Evolutionary conservation across 345 rosid species (phyloP).

Genomic region (Geranium brycei): DNA sequence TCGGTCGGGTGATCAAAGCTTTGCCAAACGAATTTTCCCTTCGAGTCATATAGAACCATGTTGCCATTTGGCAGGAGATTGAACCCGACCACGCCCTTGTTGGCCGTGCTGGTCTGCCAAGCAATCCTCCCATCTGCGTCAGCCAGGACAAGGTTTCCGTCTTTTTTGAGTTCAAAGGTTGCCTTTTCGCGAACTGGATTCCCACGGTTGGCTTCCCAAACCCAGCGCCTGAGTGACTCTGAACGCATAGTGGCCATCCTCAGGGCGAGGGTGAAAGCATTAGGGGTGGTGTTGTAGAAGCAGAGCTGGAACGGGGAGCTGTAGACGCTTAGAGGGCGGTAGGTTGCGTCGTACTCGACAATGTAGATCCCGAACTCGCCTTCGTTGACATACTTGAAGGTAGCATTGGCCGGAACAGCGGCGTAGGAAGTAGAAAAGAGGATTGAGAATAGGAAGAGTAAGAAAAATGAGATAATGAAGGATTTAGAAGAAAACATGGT

Average conservation of each 20-base stretch:
- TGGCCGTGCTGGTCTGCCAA: conserved; percentile 11
- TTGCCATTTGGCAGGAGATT: conserved; percentile 10
- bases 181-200: conserved; percentile 7
- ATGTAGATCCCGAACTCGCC: conserved; percentile 17
- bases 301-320: conserved; percentile 31
- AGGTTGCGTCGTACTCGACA: conserved; percentile 16
- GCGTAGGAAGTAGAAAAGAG: background rate
- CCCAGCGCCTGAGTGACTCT: conserved; percentile 31
- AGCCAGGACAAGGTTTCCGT: conserved; percentile 10
- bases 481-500: too few relatives aligned
- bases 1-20: conserved; percentile 16
- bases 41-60: conserved; percentile 11
- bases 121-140: conserved; percentile 9
- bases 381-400: conserved; percentile 13
- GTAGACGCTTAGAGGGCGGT: conserved; percentile 9
- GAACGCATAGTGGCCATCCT: conserved; percentile 36
- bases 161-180: conserved; percentile 2
- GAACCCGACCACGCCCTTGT: conserved; percentile 9
- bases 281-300: conserved; percentile 44
- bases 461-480: too few relatives aligned
- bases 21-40: conserved; percentile 12
- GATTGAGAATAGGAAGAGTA: too few relatives aligned
- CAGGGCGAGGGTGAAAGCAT: conserved; percentile 33
- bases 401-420: conserved; percentile 14
- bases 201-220: conserved; percentile 21